Evolutionary conservation across 768 basidiomycete species (phyloP).

Genomic region (Psilocybe sp.): DNA sequence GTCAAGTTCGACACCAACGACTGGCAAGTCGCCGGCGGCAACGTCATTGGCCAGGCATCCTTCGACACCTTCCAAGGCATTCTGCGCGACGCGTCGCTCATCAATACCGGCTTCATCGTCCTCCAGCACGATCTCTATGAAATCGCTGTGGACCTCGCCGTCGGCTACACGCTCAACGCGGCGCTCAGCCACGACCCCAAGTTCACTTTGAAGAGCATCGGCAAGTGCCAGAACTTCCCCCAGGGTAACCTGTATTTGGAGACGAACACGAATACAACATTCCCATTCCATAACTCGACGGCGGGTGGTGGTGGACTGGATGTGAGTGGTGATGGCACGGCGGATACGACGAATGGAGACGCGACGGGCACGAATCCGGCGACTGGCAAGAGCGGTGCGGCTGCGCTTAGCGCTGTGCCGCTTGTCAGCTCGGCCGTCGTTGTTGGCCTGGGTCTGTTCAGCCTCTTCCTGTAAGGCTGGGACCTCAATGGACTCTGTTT

Average conservation of each 20-base stretch:
- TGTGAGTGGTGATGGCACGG: slow-evolving; percentile 34
- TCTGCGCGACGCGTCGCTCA: slow-evolving; percentile 59
- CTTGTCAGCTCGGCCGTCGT: too few species aligned
- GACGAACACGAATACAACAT: slow-evolving; percentile 68
- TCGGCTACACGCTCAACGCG: slow-evolving; percentile 79
- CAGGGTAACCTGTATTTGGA: slow-evolving; percentile 78
- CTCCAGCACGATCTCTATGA: slow-evolving; percentile 84
- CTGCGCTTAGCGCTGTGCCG: too few species aligned
- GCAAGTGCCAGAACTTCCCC: slow-evolving; percentile 66
- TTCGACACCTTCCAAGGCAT: slow-evolving; percentile 71
- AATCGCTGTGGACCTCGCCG: slow-evolving; percentile 85
- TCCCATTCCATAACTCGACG: slow-evolving; percentile 46
- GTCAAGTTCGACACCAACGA: slow-evolving; percentile 76
- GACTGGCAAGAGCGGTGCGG: too few species aligned
- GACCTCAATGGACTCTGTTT: too few species aligned
- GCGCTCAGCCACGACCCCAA: slow-evolving; percentile 65
- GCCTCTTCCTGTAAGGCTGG: too few species aligned
- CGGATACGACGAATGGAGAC: slow-evolving; percentile 20
- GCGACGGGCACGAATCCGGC: background rate
- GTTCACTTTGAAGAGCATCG: slow-evolving; percentile 72
- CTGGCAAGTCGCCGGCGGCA: slow-evolving; percentile 83
- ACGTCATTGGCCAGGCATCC: slow-evolving; percentile 62
- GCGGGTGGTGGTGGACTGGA: slow-evolving; percentile 25
- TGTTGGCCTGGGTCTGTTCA: too few species aligned
- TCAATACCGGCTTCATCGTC: slow-evolving; percentile 79